phyloP scores from a whole-genome alignment of 495 filamentous ascomycete species.

The Pyrenula aspistea region DNA sequence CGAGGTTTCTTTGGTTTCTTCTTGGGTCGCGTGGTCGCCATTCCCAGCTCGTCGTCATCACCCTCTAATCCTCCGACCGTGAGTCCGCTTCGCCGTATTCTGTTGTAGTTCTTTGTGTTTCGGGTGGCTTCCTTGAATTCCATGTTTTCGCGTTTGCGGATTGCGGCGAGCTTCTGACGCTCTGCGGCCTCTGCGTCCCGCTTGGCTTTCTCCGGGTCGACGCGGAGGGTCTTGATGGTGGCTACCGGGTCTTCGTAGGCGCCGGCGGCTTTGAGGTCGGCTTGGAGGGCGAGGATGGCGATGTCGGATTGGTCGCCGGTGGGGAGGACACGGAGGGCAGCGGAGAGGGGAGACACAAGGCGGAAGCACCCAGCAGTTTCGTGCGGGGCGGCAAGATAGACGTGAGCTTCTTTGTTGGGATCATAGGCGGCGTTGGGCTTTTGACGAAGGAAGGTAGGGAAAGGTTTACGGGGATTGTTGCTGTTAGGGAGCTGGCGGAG shows the following conservation, averaged over 20 bases:
- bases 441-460: constrained; percentile 23
- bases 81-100: constrained; percentile 38
- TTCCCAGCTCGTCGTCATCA: constrained; percentile 36
- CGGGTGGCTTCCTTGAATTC: constrained; percentile 51
- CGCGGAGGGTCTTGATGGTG: constrained; percentile 38
- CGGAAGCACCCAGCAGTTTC: constrained; percentile 57
- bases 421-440: constrained; percentile 38
- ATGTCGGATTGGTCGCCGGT: constrained; percentile 61
- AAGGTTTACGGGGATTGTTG: constrained; percentile 28
- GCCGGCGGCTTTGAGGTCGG: constrained; percentile 50
- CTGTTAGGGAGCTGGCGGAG: constrained; percentile 52
- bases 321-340: constrained; percentile 60
- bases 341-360: constrained; percentile 68
- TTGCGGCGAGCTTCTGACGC: constrained; percentile 54
- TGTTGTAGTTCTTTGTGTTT: constrained; percentile 30
- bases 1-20: constrained; percentile 25
- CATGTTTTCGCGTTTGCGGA: constrained; percentile 55
- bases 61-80: constrained; percentile 61
- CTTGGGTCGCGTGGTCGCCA: constrained; percentile 28
- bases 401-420: constrained; percentile 62
- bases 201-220: constrained; percentile 70
- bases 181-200: constrained; percentile 63
- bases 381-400: constrained; percentile 68
- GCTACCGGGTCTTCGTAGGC: constrained; percentile 44
- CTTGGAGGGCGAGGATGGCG: constrained; percentile 63